Conservation (phyloP, 208 protist genomes). For the Leishmania braziliensis region DNA sequence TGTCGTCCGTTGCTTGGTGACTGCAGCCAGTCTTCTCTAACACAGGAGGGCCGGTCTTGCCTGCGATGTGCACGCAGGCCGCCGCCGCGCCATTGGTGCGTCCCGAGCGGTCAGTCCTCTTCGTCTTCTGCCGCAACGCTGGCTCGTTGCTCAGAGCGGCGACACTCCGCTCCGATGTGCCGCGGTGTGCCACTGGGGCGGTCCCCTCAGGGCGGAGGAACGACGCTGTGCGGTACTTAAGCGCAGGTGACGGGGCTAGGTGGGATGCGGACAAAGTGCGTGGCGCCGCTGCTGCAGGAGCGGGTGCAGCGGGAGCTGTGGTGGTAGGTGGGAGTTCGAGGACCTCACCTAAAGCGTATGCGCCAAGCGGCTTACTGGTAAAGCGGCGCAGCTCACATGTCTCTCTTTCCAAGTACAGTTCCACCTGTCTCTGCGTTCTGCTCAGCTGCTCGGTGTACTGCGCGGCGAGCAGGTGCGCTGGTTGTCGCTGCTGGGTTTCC, state of each 20-base stretch:
- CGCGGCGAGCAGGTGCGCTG: conserved; percentile 35
- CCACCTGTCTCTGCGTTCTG: conserved; percentile 27
- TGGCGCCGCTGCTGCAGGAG: conserved; percentile 2
- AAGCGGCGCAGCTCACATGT: conserved; percentile 58
- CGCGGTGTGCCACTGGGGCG: conserved; percentile 7
- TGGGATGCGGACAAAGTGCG: neutral
- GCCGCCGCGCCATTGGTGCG: neutral
- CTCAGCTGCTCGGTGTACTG: conserved; percentile 46
- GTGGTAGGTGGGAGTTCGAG: conserved; percentile 30
- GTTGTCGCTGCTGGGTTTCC: conserved; percentile 41
- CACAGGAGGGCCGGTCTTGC: neutral
- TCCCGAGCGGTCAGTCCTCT: neutral
- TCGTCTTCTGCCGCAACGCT: neutral
- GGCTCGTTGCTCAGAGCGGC: conserved; percentile 5
- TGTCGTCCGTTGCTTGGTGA: neutral
- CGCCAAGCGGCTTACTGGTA: conserved; percentile 43
- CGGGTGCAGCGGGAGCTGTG: neutral
- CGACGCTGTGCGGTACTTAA: conserved; percentile 8
- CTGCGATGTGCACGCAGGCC: conserved; percentile 1
- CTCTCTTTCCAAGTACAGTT: conserved; percentile 45
- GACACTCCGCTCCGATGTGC: conserved; percentile 17
- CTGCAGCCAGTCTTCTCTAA: neutral
- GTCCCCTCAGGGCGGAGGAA: neutral
- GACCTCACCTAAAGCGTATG: conserved; percentile 72
- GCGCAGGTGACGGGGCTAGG: conserved; percentile 1